phyloP scores from a whole-genome alignment of 148 eudicot species.

The Mesembryanthemum crystallinum region DNA sequence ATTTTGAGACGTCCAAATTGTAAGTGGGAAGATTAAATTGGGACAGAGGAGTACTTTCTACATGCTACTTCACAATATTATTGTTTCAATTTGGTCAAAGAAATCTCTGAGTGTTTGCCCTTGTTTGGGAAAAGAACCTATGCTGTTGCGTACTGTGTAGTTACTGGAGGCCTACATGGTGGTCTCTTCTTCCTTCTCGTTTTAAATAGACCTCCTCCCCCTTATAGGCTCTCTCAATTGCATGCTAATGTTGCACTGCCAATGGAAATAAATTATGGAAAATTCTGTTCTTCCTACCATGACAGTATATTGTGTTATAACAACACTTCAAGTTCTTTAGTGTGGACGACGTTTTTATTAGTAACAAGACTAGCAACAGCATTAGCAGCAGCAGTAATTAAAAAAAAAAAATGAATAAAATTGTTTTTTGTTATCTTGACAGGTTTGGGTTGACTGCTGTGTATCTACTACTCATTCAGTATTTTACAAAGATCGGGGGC shows the following conservation, averaged over 20 bases:
- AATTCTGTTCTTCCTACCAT: neutral
- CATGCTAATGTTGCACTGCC: neutral
- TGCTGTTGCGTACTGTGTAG: too few species aligned
- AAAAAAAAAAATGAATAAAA: neutral
- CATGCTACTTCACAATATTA: too few species aligned
- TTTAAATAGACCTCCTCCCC: too few species aligned
- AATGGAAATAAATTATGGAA: neutral
- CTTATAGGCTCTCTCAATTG: neutral
- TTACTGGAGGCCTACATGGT: too few species aligned
- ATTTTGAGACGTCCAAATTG: too few species aligned
- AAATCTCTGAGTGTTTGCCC: too few species aligned
- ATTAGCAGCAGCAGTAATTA: neutral
- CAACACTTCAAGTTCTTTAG: neutral
- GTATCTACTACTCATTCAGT: constrained; percentile 77
- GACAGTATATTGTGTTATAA: neutral
- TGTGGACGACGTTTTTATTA: neutral
- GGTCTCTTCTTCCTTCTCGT: too few species aligned
- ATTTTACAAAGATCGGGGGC: constrained; percentile 81
- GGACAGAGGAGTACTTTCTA: too few species aligned
- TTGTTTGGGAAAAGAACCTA: too few species aligned
- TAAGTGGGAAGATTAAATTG: too few species aligned
- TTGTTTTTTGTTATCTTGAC: constrained; percentile 18
- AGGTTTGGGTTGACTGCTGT: constrained; percentile 83
- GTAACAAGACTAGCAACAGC: neutral
- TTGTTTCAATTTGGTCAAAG: too few species aligned